These are phyloP conservation scores for Sisymbrium altissimum DNA, from an alignment of 345 rosid genomes.

Conservation along the genomic window DNA sequence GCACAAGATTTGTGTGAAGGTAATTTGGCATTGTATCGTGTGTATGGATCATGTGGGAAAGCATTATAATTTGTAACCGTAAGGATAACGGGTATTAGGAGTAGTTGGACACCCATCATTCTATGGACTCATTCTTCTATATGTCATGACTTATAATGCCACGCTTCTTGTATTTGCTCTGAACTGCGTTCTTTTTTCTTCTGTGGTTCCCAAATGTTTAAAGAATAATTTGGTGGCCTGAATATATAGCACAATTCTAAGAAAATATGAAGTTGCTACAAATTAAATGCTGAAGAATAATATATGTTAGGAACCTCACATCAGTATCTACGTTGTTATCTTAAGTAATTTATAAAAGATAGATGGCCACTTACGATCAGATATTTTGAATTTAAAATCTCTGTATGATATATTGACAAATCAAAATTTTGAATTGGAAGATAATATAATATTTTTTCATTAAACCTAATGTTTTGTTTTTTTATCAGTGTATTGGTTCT, in stretches of 20 bases:
- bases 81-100: conserved; percentile 11
- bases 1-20: conserved; percentile 15
- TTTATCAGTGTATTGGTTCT: not conserved
- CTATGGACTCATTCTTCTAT: conserved; percentile 18
- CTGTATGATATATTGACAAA: not conserved
- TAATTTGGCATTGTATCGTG: not conserved
- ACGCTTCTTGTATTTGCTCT: not conserved
- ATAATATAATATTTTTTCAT: not conserved
- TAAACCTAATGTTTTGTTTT: not conserved
- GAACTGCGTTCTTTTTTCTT: not conserved
- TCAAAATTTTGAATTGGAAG: not conserved
- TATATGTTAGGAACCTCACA: not conserved
- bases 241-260: not conserved
- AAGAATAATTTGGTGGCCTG: not conserved
- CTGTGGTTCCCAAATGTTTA: not conserved
- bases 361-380: not conserved
- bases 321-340: not conserved
- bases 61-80: conserved; percentile 16
- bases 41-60: not conserved
- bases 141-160: not conserved
- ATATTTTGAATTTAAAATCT: not conserved
- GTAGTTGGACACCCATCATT: conserved; percentile 17
- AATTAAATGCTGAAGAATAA: too few relatives aligned
- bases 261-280: not conserved
- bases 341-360: not conserved